phyloP scores from a whole-genome alignment of 768 basidiomycete species.

The Lenzites betulinus region DNA sequence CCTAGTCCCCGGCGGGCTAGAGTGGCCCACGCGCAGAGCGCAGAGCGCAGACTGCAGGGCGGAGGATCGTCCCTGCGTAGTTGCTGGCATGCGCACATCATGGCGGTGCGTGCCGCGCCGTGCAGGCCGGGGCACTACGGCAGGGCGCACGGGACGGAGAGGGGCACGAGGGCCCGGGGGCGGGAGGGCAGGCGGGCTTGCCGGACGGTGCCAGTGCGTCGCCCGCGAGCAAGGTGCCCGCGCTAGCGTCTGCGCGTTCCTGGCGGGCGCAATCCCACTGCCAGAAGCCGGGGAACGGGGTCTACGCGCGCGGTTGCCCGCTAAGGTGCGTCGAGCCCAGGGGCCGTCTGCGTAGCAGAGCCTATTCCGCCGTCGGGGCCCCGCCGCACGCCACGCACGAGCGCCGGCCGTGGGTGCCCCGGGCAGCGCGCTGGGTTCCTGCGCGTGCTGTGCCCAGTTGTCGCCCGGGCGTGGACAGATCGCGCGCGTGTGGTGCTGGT shows the following conservation, averaged over 20 bases:
- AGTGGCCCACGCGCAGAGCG: neutral
- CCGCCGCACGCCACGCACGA: slow-evolving; percentile 1
- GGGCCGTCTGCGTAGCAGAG: neutral
- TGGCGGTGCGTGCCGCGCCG: neutral
- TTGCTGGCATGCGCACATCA: neutral
- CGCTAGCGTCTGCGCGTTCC: neutral
- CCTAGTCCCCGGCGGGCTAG: too few species aligned
- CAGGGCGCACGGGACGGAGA: neutral
- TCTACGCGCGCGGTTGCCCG: slow-evolving; percentile 1
- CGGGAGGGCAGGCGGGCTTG: too few species aligned
- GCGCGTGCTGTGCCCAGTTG: neutral
- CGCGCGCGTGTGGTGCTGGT: slow-evolving; percentile 1
- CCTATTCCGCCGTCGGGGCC: slow-evolving; percentile 7
- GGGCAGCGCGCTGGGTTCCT: neutral
- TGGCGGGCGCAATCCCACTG: neutral
- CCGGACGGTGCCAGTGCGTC: neutral
- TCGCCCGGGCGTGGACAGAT: neutral
- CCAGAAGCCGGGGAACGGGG: neutral
- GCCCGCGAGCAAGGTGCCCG: neutral
- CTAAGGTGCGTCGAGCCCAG: slow-evolving; percentile 5
- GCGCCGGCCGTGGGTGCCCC: neutral
- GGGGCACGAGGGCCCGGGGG: neutral
- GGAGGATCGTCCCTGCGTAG: neutral
- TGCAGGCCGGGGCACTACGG: too few species aligned
- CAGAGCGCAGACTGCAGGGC: neutral